A percentile compares a stretch with the other conserved stretches of the same genome.
Evolutionary conservation across 2,329 filamentous ascomycete genomes (phyloP).

Genomic region (Thielaviopsis ethacetica): DNA sequence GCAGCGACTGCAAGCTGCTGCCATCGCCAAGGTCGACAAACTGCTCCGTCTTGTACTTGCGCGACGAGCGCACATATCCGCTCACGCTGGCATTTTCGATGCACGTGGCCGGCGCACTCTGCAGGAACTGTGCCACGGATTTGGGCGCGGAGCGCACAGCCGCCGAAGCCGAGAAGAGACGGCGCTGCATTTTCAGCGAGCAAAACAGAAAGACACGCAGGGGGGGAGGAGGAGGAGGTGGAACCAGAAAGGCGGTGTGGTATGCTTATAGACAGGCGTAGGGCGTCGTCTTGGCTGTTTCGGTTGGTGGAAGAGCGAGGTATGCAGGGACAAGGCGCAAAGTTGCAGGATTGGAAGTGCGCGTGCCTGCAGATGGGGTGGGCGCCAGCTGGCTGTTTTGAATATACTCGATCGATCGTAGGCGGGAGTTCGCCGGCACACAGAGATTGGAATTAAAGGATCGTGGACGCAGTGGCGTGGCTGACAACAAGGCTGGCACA

Average conservation of each 20-base stretch:
- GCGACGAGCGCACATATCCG: constrained; percentile 70
- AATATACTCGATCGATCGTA: neutral
- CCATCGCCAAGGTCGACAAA: constrained; percentile 84
- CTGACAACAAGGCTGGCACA: neutral
- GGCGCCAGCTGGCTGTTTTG: neutral
- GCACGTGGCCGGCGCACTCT: constrained; percentile 28
- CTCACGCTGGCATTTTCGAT: constrained; percentile 43
- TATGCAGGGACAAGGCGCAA: neutral
- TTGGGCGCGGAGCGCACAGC: constrained; percentile 14
- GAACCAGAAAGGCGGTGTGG: neutral
- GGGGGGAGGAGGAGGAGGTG: neutral
- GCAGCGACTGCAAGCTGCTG: constrained; percentile 60
- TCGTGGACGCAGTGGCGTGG: neutral
- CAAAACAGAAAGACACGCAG: constrained; percentile 6
- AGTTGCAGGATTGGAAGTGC: neutral
- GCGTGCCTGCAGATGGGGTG: neutral
- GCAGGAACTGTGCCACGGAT: constrained; percentile 40
- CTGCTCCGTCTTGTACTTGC: constrained; percentile 67
- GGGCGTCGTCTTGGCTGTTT: neutral
- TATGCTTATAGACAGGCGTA: neutral
- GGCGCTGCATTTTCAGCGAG: neutral
- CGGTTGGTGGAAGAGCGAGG: neutral
- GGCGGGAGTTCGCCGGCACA: neutral
- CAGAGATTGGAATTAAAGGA: neutral
- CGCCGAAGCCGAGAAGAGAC: constrained; percentile 5